Base-by-base conservation (phyloP, 2,329 filamentous ascomycete genomes). In the Fusarium oligoseptatum region DNA sequence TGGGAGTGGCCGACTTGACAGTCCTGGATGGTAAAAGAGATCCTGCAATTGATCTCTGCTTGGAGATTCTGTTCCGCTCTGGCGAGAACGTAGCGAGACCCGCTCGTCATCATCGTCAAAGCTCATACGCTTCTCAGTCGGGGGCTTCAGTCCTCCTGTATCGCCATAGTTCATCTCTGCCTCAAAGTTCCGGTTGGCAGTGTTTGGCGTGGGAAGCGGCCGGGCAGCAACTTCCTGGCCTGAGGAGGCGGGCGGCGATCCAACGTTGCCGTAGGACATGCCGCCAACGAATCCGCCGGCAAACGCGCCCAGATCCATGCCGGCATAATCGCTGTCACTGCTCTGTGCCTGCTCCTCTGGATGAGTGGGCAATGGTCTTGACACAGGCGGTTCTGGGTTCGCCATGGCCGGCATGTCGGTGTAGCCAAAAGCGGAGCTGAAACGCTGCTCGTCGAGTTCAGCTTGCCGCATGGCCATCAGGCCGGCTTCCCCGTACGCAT, bases 51-150 rank as follows among this genome's bases (percentile, higher is more conserved):
- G 94, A 50, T 93, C 92, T 73, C 90, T 90, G 39, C 85, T 84
- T 1, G 92, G 91, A 32, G 92, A 94, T 41, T 94, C 92, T 75
- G 90, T 92, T 41, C 84, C 89, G 77, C 85, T 92, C 73, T 84
- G 87, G 66, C 84, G 88, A 9, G 89, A 87, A 80, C 89, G 83
- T 55, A 92, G 76, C 2, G 89, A 91, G 20, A 88, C 88, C 15
- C 87, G 88, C 81, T 98, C 97, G 76, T 98, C 97, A 2, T 94
- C 96, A 80, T 98, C 95, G 76, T 98, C 96, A 77, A 97, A 98
- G 83, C 95, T 98, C 78, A 95, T 87, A 70, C 95, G 90, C 74
- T 95, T 89, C 8, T 87, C 87, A 60, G 88, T 91, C 3, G 95
- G 95, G 67, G 94, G 90, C 71, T 95, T 92, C 32, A 98, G 84